These are phyloP conservation scores for Saturnispora galanensis DNA, from an alignment of 805 yeast species.

Conservation along the genomic window DNA sequence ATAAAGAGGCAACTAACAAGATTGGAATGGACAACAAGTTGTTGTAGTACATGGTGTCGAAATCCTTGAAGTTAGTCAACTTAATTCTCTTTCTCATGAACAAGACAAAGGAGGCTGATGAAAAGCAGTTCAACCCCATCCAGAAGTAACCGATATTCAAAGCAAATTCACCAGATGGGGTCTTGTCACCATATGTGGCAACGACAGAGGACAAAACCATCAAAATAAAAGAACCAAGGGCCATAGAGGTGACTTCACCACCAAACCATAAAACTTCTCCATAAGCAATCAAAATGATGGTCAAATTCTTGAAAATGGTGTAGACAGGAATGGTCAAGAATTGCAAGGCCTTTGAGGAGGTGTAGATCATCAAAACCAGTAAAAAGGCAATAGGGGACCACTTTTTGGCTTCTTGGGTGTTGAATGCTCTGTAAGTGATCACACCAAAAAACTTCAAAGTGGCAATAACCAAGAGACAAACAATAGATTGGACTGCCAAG, in stretches of 20 bases:
- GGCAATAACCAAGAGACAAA: constrained; percentile 67
- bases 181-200: constrained; percentile 74
- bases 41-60: constrained; percentile 97
- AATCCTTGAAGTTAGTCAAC: constrained; percentile 92
- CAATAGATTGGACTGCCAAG: constrained; percentile 79
- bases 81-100: constrained; percentile 97
- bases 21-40: constrained; percentile 90
- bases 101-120: constrained; percentile 88
- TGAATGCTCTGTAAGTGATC: constrained; percentile 80
- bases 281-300: constrained; percentile 92
- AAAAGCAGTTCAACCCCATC: constrained; percentile 93
- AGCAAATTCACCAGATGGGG: constrained; percentile 30
- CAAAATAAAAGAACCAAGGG: constrained; percentile 75
- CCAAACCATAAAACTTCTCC: constrained; percentile 98
- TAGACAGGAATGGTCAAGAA: constrained; percentile 88
- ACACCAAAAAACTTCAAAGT: constrained; percentile 64
- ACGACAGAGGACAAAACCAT: constrained; percentile 95
- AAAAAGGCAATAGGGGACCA: constrained; percentile 92
- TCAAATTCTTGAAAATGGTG: constrained; percentile 95
- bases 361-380: constrained; percentile 89
- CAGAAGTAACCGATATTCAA: constrained; percentile 80
- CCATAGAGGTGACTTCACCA: constrained; percentile 82
- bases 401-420: constrained; percentile 80
- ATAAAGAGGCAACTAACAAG: constrained; percentile 60
- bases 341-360: constrained; percentile 91